Evolutionary conservation across 768 basidiomycete species (phyloP), one percentile per base, ranked within the genome.

Genomic region (Agrocybe pediades): DNA sequence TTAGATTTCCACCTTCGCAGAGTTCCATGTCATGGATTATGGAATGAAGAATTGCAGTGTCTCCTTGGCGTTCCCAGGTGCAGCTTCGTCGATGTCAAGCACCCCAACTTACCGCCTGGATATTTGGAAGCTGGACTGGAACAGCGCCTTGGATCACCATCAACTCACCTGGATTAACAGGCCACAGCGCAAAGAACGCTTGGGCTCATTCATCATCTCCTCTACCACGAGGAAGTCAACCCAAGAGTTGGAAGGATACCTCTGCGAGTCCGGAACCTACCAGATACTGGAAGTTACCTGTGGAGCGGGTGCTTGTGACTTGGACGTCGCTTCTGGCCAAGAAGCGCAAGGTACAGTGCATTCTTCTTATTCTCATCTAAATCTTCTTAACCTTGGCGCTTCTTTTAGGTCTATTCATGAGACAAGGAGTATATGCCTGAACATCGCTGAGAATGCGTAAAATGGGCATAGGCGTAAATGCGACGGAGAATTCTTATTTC

Each of bases 1-100:
- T 33, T 43, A 70, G 68, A 59, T 60, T 9, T 65, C 64, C 4
- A 65, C 68, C 4, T 50, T 70, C 9, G 61, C 61, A 2, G 66
- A 69, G 45, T 70, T 69, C 46, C 59, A 62, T 24, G 63, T 64
- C 8, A 53, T 66, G 27, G 69, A 70, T 56, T 70, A 62, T 51
- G 69, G 69, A 6, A 68, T 70, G 68, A 68, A 70, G 49, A 55
- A 57, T 26, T 70, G 69, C 51, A 36, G 13, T 15, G 33, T 36
- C 4, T 36, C 33, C 33, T 36, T 36, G 33, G 33, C 33, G 11
- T n/a, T 36, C 33, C 33, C 33, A 11, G n/a, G 13, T 5, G 13
- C 33, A 5, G 3, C 33, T 4, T 5, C 33, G 33, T 6, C 33
- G 11, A 13, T n/a, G 33, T 36, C 33, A n/a, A n/a, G 3, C 13